Percentiles rank a stretch among this genome's conserved stretches.
Evolutionary conservation across 1,284 basidiomycete genomes (phyloP).

Genomic region (Uromyces viciae-fabae): DNA sequence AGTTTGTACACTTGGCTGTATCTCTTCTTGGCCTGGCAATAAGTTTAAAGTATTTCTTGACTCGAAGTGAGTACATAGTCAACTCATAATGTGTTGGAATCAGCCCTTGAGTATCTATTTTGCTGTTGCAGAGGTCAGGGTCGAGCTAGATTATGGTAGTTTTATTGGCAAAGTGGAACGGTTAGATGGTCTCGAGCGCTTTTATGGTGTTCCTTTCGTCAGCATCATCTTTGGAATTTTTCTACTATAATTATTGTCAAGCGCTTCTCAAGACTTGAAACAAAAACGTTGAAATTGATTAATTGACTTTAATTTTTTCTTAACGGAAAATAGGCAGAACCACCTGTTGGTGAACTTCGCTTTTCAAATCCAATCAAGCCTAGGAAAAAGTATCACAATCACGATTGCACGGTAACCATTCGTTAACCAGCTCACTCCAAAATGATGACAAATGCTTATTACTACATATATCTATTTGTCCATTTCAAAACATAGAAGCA

Average conservation of each 20-base stretch:
- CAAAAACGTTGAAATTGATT: no score
- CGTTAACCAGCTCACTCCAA: no score
- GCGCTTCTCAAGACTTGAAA: background rate
- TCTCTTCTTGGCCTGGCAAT: background rate
- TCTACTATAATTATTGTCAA: background rate
- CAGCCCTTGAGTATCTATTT: background rate
- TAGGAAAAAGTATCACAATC: slow-evolving; percentile 12
- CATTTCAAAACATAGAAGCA: slow-evolving; percentile 17
- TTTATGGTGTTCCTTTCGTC: slow-evolving; percentile 41
- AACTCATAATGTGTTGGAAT: background rate
- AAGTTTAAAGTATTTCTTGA: background rate
- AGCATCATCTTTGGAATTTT: background rate
- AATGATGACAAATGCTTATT: no score
- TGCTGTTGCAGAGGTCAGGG: background rate
- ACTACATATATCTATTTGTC: background rate
- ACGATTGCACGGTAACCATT: slow-evolving; percentile 19
- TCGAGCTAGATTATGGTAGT: slow-evolving; percentile 34
- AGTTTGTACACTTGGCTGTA: no score
- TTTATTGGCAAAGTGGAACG: slow-evolving; percentile 25
- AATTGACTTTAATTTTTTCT: background rate
- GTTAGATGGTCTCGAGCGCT: slow-evolving; percentile 10
- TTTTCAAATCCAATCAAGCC: slow-evolving; percentile 39
- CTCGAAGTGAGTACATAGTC: background rate
- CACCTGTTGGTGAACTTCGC: slow-evolving; percentile 16
- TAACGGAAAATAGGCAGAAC: background rate